Evolutionary conservation across 2,329 filamentous ascomycete genomes (phyloP).

Genomic region (Teratosphaeria epicoccoides): DNA sequence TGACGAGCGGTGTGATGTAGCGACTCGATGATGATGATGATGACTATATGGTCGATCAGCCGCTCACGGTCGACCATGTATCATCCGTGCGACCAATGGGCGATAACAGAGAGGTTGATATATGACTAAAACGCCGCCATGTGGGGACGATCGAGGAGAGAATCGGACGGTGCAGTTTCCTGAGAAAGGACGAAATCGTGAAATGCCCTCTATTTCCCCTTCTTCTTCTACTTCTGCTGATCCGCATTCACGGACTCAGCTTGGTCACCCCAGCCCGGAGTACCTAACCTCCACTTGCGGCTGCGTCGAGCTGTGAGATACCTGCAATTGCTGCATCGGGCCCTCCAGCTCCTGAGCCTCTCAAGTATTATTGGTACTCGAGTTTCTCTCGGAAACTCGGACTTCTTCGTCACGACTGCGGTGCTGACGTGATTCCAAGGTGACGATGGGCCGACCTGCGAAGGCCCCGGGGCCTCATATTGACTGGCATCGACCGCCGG

Average conservation of each 20-base stretch:
- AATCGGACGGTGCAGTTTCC: too few species aligned
- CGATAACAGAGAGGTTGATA: too few species aligned
- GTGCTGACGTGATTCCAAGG: background rate
- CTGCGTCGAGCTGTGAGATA: background rate
- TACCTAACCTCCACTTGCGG: background rate
- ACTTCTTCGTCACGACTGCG: background rate
- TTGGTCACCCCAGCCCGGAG: background rate
- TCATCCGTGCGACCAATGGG: too few species aligned
- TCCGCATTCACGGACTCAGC: background rate
- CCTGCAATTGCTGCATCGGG: background rate
- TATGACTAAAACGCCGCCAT: too few species aligned
- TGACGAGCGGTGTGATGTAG: too few species aligned
- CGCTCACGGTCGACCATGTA: too few species aligned
- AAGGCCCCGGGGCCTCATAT: background rate
- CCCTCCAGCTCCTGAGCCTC: background rate
- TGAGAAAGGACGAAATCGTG: too few species aligned
- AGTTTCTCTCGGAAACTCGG: background rate
- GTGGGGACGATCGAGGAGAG: too few species aligned
- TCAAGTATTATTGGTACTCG: background rate
- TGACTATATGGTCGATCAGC: too few species aligned
- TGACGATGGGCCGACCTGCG: background rate
- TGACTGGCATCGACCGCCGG: background rate
- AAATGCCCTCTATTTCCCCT: background rate
- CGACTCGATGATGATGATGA: too few species aligned
- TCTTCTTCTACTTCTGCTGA: background rate